Base-by-base conservation (phyloP, 2,329 filamentous ascomycete genomes). In the Tolypocladium sp. region DNA sequence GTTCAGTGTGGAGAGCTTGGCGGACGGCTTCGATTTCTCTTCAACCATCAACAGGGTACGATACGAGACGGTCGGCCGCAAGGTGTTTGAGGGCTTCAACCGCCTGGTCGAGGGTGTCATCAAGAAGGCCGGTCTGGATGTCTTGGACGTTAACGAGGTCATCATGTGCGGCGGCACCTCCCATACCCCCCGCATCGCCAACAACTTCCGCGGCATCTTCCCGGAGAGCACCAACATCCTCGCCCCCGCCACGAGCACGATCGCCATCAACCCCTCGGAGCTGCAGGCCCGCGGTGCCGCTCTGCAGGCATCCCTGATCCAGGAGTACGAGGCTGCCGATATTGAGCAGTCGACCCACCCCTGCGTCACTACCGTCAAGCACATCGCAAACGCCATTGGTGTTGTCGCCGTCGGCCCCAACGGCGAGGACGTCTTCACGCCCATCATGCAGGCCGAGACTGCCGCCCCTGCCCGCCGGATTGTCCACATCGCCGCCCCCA, bases 291-390 rank as follows among this genome's bases (percentile, higher is more conserved):
- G 94, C 64, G 94, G 94, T 70, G 94, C 94, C 62, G 93, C 94
- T 38, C 91, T 99, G 68, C 94, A 99, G 78, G 94, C 94, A 42
- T 95, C 88, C 61, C 80, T 99, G 63, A 91, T 99, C 73, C 87
- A 92, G 74, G 93, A 96, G 75, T 99, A 96, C 75, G 94, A 99
- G 68, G 82, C 86, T 66, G 87, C 91, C 65, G 93, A 97, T 71
- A 95, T 99, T 67, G 90, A 95, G 73, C 92, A 97, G 81, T 96
- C 91, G 63, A 96, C 92, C 55, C 93, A 99, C 80, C 88, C 94
- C 57, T 91, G 92, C 71, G 92, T 99, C 64, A 97, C 93, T 40
- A 93, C 92, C 20, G 92, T 95, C 57, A 91, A 92, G 68, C 94
- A 99, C 79, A 87, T 96, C 63, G 82, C 85, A 67, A 89, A 92